phyloP scores from a whole-genome alignment of 257 asterid species.

The Solanum chmielewskii region DNA sequence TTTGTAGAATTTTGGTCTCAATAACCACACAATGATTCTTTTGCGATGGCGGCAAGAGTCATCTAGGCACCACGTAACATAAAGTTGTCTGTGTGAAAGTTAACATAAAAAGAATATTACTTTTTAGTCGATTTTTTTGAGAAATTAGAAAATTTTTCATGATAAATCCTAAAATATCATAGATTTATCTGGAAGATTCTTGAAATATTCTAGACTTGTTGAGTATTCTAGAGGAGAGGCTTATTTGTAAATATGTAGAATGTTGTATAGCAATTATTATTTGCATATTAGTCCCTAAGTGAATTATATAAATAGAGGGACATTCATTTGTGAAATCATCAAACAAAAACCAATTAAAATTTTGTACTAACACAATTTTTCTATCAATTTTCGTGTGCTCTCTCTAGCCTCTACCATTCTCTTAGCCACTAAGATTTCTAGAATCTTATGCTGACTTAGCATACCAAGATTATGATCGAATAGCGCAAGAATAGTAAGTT shows the following conservation, averaged over 20 bases:
- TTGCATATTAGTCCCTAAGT: neutral
- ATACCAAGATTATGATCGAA: neutral
- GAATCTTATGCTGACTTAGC: neutral
- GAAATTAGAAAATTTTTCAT: accelerated
- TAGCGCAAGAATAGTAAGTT: neutral
- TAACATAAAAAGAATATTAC: too few species aligned
- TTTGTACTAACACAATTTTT: too few species aligned
- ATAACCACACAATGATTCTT: neutral
- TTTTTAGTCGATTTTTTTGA: neutral
- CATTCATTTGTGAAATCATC: neutral
- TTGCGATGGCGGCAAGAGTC: neutral
- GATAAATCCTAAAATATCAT: neutral
- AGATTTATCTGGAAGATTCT: too few species aligned
- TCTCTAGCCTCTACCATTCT: neutral
- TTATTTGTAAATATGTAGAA: too few species aligned
- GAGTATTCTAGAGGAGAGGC: too few species aligned
- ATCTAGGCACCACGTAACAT: too few species aligned
- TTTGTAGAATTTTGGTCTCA: neutral
- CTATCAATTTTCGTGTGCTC: neutral
- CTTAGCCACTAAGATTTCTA: neutral
- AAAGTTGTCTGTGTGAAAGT: neutral
- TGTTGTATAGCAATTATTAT: too few species aligned
- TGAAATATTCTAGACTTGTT: neutral
- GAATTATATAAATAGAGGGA: neutral
- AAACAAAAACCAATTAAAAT: too few species aligned